Conservation (phyloP, 345 rosid species). For the Pseudoturritis turrita region DNA sequence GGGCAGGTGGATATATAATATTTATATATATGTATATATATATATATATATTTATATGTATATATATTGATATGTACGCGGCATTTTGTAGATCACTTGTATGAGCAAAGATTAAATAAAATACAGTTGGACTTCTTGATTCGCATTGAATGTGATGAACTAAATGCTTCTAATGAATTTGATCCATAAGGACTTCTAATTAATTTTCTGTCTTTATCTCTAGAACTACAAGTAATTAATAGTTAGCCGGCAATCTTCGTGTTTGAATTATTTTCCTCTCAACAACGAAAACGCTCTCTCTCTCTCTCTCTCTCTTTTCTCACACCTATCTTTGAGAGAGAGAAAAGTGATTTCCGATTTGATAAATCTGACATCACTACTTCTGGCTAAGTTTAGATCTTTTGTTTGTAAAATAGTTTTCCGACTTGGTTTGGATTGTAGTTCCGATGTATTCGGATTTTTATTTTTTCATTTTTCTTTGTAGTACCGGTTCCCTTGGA, state of each 20-base stretch:
- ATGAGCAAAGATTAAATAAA: not conserved
- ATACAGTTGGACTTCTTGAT: conserved; percentile 19
- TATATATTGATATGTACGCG: not conserved
- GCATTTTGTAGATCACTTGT: conserved; percentile 18
- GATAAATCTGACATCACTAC: too few relatives aligned
- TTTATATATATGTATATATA: not conserved
- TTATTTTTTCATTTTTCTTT: too few relatives aligned
- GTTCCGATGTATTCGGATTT: too few relatives aligned
- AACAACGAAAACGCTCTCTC: too few relatives aligned
- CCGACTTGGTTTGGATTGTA: too few relatives aligned
- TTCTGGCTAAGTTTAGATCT: too few relatives aligned
- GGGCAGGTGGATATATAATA: not conserved
- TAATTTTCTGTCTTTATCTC: not conserved
- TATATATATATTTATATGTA: not conserved
- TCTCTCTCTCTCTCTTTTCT: too few relatives aligned
- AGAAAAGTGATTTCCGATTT: too few relatives aligned
- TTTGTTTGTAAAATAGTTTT: too few relatives aligned
- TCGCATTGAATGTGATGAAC: conserved; percentile 26
- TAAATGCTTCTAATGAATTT: not conserved
- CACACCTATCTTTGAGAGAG: too few relatives aligned
- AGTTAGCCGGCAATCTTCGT: not conserved
- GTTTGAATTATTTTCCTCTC: not conserved
- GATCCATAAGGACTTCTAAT: not conserved
- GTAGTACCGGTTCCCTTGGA: too few relatives aligned
- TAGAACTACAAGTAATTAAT: not conserved